These are phyloP conservation scores for Ceratocystis lukuohia DNA, from an alignment of 2,329 filamentous ascomycete genomes.

Conservation along the genomic window DNA sequence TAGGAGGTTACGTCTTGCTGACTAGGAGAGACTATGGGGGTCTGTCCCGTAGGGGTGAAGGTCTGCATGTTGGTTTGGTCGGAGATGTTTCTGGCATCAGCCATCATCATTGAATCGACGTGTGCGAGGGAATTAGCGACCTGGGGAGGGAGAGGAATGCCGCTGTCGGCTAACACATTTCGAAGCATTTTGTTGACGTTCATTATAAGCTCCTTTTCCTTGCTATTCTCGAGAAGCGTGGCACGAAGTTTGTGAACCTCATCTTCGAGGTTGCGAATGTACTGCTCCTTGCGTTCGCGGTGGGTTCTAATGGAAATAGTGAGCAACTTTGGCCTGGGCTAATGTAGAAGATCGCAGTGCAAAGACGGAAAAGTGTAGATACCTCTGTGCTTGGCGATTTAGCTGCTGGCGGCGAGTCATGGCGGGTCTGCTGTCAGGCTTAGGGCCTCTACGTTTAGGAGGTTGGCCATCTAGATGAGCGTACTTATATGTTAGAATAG, in stretches of 20 bases:
- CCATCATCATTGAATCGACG: conserved; percentile 32
- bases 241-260: conserved; percentile 79
- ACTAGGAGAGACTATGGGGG: conserved; percentile 28
- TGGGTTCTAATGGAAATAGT: conserved; percentile 55
- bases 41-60: conserved; percentile 32
- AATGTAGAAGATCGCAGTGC: neutral
- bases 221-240: conserved; percentile 41
- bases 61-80: conserved; percentile 46
- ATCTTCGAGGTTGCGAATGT: conserved; percentile 86
- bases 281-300: conserved; percentile 89
- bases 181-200: conserved; percentile 35
- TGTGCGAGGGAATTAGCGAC: conserved; percentile 20
- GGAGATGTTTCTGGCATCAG: conserved; percentile 43
- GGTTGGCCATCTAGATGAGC: conserved; percentile 54
- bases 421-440: conserved; percentile 91
- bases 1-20: conserved; percentile 21
- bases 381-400: conserved; percentile 93
- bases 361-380: conserved; percentile 22
- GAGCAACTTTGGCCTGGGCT: conserved; percentile 1
- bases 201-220: conserved; percentile 53
- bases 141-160: conserved; percentile 27
- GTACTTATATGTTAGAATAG: neutral
- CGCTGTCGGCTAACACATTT: conserved; percentile 40
- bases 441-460: conserved; percentile 81
- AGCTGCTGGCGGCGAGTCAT: conserved; percentile 83